A percentile compares a stretch with the other conserved stretches of the same genome.
Conservation (phyloP, 768 basidiomycete species). For the Tricholoma hemisulphureum region DNA sequence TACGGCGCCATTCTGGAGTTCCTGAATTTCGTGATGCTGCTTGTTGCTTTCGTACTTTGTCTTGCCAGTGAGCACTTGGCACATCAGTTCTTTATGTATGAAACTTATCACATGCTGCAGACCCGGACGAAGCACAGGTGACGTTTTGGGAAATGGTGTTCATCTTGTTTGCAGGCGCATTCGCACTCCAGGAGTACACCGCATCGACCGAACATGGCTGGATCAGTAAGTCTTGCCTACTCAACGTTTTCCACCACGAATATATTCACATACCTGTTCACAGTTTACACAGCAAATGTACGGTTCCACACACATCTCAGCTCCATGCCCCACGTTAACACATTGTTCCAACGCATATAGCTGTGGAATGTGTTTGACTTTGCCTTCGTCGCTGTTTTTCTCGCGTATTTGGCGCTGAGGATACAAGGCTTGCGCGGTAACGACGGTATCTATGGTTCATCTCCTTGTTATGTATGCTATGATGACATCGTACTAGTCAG, state of each 20-base stretch:
- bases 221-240: slow-evolving; percentile 54
- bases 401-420: slow-evolving; percentile 65
- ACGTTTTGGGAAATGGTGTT: slow-evolving; percentile 71
- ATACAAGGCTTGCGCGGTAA: slow-evolving; percentile 55
- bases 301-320: slow-evolving; percentile 5
- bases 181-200: slow-evolving; percentile 85
- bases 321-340: slow-evolving; percentile 2
- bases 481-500: slow-evolving; percentile 29
- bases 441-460: slow-evolving; percentile 47
- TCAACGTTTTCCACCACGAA: background rate
- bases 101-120: slow-evolving; percentile 34
- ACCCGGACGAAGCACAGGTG: slow-evolving; percentile 49
- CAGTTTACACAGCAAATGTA: slow-evolving; percentile 85
- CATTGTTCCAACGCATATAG: slow-evolving; percentile 34
- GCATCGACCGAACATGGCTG: slow-evolving; percentile 85
- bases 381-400: slow-evolving; percentile 65
- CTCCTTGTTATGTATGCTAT: background rate
- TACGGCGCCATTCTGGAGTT: slow-evolving; percentile 80
- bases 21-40: slow-evolving; percentile 66
- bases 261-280: background rate
- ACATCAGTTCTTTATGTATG: background rate
- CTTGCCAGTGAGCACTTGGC: slow-evolving; percentile 56
- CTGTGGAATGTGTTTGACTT: slow-evolving; percentile 93
- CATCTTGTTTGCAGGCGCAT: slow-evolving; percentile 73
- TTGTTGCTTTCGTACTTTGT: slow-evolving; percentile 71